Conservation (phyloP, 768 basidiomycete species). For the Phanerodontia chrysosporium region DNA sequence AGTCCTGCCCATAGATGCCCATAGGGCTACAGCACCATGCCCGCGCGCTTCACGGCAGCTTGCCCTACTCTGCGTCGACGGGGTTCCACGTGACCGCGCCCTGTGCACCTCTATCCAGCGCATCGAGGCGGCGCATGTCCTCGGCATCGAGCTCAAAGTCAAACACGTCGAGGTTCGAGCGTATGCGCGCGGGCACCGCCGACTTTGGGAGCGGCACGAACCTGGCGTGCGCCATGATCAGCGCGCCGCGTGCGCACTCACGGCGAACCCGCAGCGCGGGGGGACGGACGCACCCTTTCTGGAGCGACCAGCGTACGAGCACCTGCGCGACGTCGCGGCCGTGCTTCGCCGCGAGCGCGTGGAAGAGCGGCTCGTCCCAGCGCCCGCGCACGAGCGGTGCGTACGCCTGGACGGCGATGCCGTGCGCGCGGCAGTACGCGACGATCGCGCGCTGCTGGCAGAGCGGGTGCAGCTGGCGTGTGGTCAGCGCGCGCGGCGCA, state of each 20-base stretch:
- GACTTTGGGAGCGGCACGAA: conserved; percentile 49
- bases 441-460: conserved; percentile 82
- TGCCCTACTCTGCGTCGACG: conserved; percentile 30
- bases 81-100: conserved; percentile 50
- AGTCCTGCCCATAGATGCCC: too few species aligned
- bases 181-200: conserved; percentile 38
- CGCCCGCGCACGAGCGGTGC: conserved; percentile 61
- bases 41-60: too few species aligned
- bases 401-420: conserved; percentile 39
- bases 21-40: too few species aligned
- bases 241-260: neutral
- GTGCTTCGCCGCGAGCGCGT: conserved; percentile 52
- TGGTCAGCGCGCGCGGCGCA: neutral
- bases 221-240: conserved; percentile 20
- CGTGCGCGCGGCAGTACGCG: conserved; percentile 47
- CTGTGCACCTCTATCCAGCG: conserved; percentile 39
- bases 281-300: conserved; percentile 56
- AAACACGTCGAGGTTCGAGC: conserved; percentile 40
- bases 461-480: conserved; percentile 66
- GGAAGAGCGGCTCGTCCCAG: conserved; percentile 47
- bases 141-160: conserved; percentile 39
- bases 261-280: neutral
- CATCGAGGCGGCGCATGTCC: conserved; percentile 42
- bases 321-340: conserved; percentile 69
- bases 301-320: conserved; percentile 87